Evolutionary conservation across 2,329 filamentous ascomycete species (phyloP).

Genomic region (Diaporthe sp.): DNA sequence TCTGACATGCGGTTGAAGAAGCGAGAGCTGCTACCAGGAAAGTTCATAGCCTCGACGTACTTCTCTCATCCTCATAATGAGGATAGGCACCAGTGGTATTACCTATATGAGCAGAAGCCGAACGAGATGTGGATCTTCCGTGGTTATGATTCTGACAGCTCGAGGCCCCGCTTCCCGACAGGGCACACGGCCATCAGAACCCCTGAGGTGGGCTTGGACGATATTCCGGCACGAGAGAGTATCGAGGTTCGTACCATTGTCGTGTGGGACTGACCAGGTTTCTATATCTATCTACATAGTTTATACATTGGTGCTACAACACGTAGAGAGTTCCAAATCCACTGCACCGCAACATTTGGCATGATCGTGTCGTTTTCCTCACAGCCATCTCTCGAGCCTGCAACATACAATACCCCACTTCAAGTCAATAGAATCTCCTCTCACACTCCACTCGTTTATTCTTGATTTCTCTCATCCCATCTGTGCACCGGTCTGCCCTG

Average conservation of each 20-base stretch:
- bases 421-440: no score
- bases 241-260: conserved; percentile 10
- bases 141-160: conserved; percentile 2
- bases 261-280: neutral
- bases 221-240: neutral
- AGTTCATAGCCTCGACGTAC: conserved; percentile 6
- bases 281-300: neutral
- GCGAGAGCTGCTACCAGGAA: neutral
- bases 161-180: neutral
- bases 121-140: conserved; percentile 12
- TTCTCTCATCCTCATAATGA: conserved; percentile 11
- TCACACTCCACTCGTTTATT: no score
- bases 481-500: no score
- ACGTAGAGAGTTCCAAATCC: neutral
- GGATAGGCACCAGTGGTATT: conserved; percentile 18
- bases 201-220: neutral
- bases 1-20: conserved; percentile 13
- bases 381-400: neutral
- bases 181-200: conserved; percentile 15
- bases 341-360: neutral
- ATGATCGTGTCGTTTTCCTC: neutral
- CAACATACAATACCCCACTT: neutral
- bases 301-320: neutral
- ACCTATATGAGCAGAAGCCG: conserved; percentile 3
- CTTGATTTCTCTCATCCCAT: no score